Base-by-base conservation (phyloP, 2,329 filamentous ascomycete genomes). In the Aureobasidium sp. region DNA sequence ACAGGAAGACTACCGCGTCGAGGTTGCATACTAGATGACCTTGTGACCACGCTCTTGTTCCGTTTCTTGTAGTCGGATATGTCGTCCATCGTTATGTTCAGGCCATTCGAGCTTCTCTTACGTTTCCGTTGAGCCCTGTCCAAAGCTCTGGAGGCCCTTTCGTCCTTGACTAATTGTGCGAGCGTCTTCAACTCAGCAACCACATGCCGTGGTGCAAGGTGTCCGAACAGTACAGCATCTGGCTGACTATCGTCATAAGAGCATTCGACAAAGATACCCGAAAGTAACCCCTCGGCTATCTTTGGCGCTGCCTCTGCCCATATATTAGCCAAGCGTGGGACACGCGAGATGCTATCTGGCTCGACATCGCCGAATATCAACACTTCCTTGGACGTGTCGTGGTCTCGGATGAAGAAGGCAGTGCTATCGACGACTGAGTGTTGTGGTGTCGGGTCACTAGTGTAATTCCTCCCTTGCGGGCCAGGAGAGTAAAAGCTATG, bases 361-460 rank as follows among this genome's bases (percentile, higher is more conserved):
- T 99, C 94, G 41, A 97, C 90, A 67, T 99, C 94, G 21, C 94
- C 94, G 71, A 97, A 97, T 53, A 99, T 89, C 63, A 99, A 83
- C 3, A 97, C 84, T 74, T 99, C 93, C 36, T 83, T 82, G 1
- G 84, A 83, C 0, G 85, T 88, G 9, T 69, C 67, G 30, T 63
- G 64, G 41, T 72, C 69, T 41, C 90, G 88, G 66, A 99, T 89
- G 74, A 99, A 97, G 74, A 92, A 97, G 0, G 91, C 93, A 21
- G 91, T 94, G 65, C 90, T 96, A 72, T 97, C 91, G 63, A 90
- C 88, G 1, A 91, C 88, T 67, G 87, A 91, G 73, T 72, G 69
- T 44, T 58, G 54, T 34, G 72, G 69, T 44, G 48, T 57, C 15
- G 61, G 54, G 29, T 58, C 62, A 42, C 57, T 62, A 42, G 42